These are phyloP conservation scores for Ophiosphaerella korrae DNA, from an alignment of 2,329 filamentous ascomycete genomes.

Conservation along the genomic window DNA sequence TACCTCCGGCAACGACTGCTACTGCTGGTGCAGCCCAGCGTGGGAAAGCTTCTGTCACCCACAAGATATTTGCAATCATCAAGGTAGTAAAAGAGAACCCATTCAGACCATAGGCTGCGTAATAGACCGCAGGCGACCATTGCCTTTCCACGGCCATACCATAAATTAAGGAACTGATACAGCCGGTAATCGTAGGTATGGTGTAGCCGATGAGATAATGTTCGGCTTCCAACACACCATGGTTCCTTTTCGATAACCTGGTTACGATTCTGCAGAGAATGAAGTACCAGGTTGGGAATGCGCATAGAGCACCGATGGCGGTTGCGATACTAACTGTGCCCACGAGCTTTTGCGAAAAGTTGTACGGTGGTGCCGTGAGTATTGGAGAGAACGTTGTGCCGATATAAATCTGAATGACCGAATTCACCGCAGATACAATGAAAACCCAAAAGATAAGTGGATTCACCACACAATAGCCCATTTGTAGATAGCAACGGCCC, in stretches of 20 bases:
- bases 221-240: constrained; percentile 37
- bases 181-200: constrained; percentile 29
- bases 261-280: constrained; percentile 18
- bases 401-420: constrained; percentile 39
- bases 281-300: constrained; percentile 15
- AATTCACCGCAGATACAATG: constrained; percentile 30
- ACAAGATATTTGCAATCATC: constrained; percentile 33
- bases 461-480: constrained; percentile 34
- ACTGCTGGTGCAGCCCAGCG: constrained; percentile 40
- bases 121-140: constrained; percentile 22
- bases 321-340: constrained; percentile 26
- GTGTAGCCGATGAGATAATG: constrained; percentile 39
- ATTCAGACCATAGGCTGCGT: constrained; percentile 35
- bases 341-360: constrained; percentile 17
- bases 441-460: constrained; percentile 42
- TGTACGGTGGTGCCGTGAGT: constrained; percentile 29
- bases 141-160: constrained; percentile 26
- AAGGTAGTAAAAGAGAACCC: constrained; percentile 33
- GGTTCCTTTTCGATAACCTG: constrained; percentile 28
- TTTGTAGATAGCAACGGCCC: constrained; percentile 31
- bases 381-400: constrained; percentile 29
- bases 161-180: constrained; percentile 29
- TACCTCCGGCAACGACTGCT: constrained; percentile 28
- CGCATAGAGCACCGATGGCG: constrained; percentile 24
- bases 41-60: constrained; percentile 42